Evolutionary conservation across 2,329 filamentous ascomycete species (phyloP), one percentile per base, ranked within the genome.

Genomic region (Juglanconis sp.): DNA sequence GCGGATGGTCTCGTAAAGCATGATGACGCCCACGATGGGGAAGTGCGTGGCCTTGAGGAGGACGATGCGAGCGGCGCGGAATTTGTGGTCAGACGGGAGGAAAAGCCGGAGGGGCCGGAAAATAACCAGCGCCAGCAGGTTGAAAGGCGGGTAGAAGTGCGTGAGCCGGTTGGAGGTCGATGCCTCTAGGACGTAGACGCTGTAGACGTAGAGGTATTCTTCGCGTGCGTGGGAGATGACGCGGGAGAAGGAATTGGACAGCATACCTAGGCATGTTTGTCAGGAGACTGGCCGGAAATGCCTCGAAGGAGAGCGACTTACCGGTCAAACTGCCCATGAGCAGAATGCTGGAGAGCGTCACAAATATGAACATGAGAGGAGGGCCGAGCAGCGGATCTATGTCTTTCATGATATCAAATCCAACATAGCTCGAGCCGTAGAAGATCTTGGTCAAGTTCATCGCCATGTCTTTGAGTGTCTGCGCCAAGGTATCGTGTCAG

Each of bases 361-460:
- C 84, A 73, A 94, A 94, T 53, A 92, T 79, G 64, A 92, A 80
- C 83, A 87, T 86, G 57, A 87, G 74, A 5, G 84, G 83, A 32
- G 83, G 84, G 15, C 84, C 81, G 59, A 85, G 86, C 62, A 84
- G 73, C 24, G 77, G 79, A 64, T 86, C 82, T 59, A 87, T 87
- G 49, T 83, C 72, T 57, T 81, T 69, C 84, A 87, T 87, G 60
- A 86, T 79, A 63, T 87, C 84, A 69, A 94, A 92, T 49, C 90
- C 90, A 53, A 92, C 81, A 68, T 86, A 90, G 70, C 84, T 89
- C 17, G 87, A 88, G 10, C 90, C 90, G 69, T 91, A 92, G 71
- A 93, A 93, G 56, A 93, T 91, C 72, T 91, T 91, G 64, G 90
- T 88, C 59, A 92, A 74, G 64, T 90, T 87, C 82, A 88, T 89